These are phyloP conservation scores for Marchantia paleacea DNA, from an alignment of 225 moss, liverwort and hornwort species.

Conservation along the genomic window DNA sequence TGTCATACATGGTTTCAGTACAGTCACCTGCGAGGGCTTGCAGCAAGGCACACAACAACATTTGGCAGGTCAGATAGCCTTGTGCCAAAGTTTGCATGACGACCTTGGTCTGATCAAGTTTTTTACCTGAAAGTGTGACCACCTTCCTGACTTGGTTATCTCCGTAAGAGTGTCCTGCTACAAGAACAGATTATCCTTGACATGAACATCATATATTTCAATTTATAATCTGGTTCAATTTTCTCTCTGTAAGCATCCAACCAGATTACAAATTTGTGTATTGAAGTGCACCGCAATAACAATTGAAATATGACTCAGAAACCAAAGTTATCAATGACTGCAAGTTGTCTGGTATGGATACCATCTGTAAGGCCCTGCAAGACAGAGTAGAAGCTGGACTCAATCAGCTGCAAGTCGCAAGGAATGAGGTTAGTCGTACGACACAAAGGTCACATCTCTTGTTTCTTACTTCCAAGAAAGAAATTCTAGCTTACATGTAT, in stretches of 20 bases:
- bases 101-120: background rate
- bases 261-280: background rate
- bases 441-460: no score
- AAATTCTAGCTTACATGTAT: background rate
- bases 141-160: background rate
- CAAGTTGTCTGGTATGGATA: slow-evolving; percentile 26
- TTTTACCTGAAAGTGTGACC: background rate
- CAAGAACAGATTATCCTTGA: background rate
- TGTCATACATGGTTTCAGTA: slow-evolving; percentile 33
- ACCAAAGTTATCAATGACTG: slow-evolving; percentile 33
- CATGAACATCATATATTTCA: no score
- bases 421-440: slow-evolving; percentile 20
- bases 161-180: background rate
- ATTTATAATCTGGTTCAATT: background rate
- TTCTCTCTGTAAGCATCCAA: background rate
- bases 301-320: slow-evolving; percentile 16
- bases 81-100: background rate
- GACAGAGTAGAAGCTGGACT: slow-evolving; percentile 27
- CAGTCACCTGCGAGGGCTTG: slow-evolving; percentile 18
- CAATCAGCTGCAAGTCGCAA: slow-evolving; percentile 26
- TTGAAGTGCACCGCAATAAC: background rate
- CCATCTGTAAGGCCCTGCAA: slow-evolving; percentile 31
- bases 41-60: slow-evolving; percentile 35
- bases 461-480: background rate
- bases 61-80: slow-evolving; percentile 19